A percentile compares a stretch with the other conserved stretches of the same genome.
Conservation (phyloP, 441 rosid genomes). For the Kokia cookei region DNA sequence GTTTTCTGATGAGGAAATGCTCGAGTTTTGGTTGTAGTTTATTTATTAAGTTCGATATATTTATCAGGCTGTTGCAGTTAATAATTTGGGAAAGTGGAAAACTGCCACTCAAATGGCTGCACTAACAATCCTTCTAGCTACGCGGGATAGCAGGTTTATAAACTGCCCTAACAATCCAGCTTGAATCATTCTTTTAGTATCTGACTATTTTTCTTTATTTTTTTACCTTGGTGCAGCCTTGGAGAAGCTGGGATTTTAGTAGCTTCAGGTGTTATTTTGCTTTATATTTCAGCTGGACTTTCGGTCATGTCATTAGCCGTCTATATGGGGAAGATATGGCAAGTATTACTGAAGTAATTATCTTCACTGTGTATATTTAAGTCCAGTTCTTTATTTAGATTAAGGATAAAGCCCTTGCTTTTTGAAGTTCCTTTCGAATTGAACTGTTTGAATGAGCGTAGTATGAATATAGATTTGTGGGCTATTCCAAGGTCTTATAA, state of each 20-base stretch:
- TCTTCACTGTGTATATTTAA: conserved; percentile 6
- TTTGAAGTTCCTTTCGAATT: background rate
- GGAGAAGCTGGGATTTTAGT: conserved; percentile 50
- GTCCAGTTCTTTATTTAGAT: conserved; percentile 5
- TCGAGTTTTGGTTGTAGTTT: background rate
- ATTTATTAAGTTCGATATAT: background rate
- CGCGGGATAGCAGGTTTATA: conserved; percentile 64
- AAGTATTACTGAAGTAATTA: conserved; percentile 64
- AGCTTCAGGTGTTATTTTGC: conserved; percentile 65
- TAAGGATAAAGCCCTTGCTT: background rate
- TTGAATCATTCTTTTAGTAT: background rate
- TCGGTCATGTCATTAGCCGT: conserved; percentile 80
- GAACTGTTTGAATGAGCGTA: background rate
- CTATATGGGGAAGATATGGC: conserved; percentile 78
- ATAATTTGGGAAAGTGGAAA: conserved; percentile 96
- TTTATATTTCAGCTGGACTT: conserved; percentile 84
- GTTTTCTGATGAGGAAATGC: background rate
- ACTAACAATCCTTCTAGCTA: conserved; percentile 75
- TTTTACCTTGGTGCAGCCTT: conserved; percentile 33
- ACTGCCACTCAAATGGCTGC: conserved; percentile 97
- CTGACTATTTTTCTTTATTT: background rate
- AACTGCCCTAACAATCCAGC: background rate
- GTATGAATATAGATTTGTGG: background rate
- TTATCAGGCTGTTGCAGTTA: conserved; percentile 93
- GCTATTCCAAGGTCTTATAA: background rate